Base-by-base conservation (phyloP, 2,329 filamentous ascomycete genomes). In the Lojkania enalia region DNA sequence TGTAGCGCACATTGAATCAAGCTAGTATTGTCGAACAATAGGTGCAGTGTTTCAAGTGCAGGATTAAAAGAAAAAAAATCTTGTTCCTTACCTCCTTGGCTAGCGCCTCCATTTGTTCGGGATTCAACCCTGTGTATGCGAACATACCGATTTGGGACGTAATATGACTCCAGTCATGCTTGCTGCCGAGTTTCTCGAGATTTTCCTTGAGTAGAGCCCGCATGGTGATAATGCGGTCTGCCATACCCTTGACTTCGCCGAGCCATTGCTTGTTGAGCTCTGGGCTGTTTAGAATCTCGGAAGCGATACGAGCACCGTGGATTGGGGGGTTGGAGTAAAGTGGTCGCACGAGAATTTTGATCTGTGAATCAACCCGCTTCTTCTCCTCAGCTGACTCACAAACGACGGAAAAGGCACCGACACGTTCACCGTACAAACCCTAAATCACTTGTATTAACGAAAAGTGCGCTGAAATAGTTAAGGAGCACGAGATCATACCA, bases 221-320 rank as follows among this genome's bases (percentile, higher is more conserved):
- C 94, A 99, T 99, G 73, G 85, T 88, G 75, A 99, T 97, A 80
- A 99, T 99, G 70, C 94, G 91, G 76, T 96, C 90, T 52, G 94
- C 94, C 94, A 99, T 99, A 63, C 81, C 89, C 86, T 97, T 96
- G 75, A 99, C 90, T 78, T 99, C 94, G 48, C 79, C 84, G 42
- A 96, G 83, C 94, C 94, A 99, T 77, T 97, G 90, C 76, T 89
- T 76, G 81, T 96, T 91, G 54, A 97, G 82, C 29, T 78, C 79
- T 15, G 87, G 77, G 72, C 90, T 85, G 78, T 91, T 94, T 66
- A 99, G 82, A 74, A 99, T 95, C 76, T 90, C 83, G 53, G 88
- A 85, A 48, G 94, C 94, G 67, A 99, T 88, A 67, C 94, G 91
- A 44, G 94, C 94, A 63, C 94, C 94, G 80, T 97, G 90, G 59